Base-by-base conservation (phyloP, 441 rosid species). In the Pelargonium australe region DNA sequence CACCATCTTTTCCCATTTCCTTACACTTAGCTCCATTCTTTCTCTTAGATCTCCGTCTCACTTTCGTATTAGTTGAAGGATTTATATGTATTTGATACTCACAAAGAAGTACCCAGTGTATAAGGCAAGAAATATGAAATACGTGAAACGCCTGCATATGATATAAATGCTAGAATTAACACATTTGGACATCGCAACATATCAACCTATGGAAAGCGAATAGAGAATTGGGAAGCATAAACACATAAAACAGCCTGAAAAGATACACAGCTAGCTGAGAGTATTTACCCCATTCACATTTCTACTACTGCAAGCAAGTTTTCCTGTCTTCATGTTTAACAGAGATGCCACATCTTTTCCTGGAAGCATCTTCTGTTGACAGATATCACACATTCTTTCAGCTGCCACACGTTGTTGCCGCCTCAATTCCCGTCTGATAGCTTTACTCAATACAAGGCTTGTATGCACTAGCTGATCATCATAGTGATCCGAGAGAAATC, bases 301-400 rank as follows among this genome's bases (percentile, higher is more conserved):
- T 79, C 98, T 85, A 78, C 97, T 87, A 73, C 86, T 77, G 82
- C 96, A 95, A 63, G 76, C 92, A 72, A 95, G 87, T 55, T 83
- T 89, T 66, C 92, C 96, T 0, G 97, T 88, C 85, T 85, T 90
- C 79, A 68, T 19, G 72, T 90, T 95, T 69, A 90, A 55, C 34
- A 95, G 87, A 44, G 96, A 79, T 10, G 97, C 96, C 11, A 87
- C 95, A 69, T 95, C 91, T 76, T 92, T 92, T 73, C 81, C 89
- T 9, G 90, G 96, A 66, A 95, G 93, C 81, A 95, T 86, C 84
- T 90, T 92, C 25, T 89, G 98, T 78, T 86, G 92, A 79, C 97
- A 95, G 72, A 95, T 87, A 75, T 87, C 97, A 20, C 99, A 95
- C 85, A 85, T 81, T 79, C 87, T 85, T 76, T 89, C 98, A 37